These are phyloP conservation scores for Raffaelea arxii DNA, from an alignment of 2,329 filamentous ascomycete species.

Conservation along the genomic window DNA sequence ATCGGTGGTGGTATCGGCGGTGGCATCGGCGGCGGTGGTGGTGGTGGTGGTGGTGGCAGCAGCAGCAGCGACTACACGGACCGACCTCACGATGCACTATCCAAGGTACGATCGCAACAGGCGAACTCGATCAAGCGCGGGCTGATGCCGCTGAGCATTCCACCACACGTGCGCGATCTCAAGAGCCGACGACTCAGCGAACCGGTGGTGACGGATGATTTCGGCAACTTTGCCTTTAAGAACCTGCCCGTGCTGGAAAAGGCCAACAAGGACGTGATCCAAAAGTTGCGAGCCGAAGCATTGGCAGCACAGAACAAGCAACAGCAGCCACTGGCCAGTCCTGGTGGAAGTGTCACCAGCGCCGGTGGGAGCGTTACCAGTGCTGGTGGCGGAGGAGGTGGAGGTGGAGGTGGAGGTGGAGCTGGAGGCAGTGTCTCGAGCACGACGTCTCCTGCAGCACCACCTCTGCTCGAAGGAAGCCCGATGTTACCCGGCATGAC, in stretches of 20 bases:
- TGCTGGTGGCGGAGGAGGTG: no score
- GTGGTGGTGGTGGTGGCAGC: no score
- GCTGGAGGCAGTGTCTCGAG: slow-evolving; percentile 27
- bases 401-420: no score
- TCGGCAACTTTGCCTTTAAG: slow-evolving; percentile 94
- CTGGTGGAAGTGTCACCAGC: slow-evolving; percentile 27
- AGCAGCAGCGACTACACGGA: slow-evolving; percentile 68
- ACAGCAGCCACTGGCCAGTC: slow-evolving; percentile 30
- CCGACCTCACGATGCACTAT: slow-evolving; percentile 87
- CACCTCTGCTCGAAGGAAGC: slow-evolving; percentile 63
- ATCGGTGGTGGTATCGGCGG: no score
- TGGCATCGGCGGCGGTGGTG: no score
- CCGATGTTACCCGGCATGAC: slow-evolving; percentile 62
- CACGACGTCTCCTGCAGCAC: slow-evolving; percentile 50
- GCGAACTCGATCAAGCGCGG: slow-evolving; percentile 82
- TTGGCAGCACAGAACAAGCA: slow-evolving; percentile 56
- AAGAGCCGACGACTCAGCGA: slow-evolving; percentile 85
- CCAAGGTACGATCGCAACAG: slow-evolving; percentile 76
- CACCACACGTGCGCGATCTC: slow-evolving; percentile 86
- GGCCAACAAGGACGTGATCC: slow-evolving; percentile 97
- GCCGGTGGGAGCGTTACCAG: no score
- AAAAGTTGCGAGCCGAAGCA: slow-evolving; percentile 87
- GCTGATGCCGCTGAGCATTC: slow-evolving; percentile 91
- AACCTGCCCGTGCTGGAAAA: slow-evolving; percentile 94
- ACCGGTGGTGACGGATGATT: slow-evolving; percentile 80